phyloP scores from a whole-genome alignment of 441 rosid genomes.

The Adansonia gregorii region DNA sequence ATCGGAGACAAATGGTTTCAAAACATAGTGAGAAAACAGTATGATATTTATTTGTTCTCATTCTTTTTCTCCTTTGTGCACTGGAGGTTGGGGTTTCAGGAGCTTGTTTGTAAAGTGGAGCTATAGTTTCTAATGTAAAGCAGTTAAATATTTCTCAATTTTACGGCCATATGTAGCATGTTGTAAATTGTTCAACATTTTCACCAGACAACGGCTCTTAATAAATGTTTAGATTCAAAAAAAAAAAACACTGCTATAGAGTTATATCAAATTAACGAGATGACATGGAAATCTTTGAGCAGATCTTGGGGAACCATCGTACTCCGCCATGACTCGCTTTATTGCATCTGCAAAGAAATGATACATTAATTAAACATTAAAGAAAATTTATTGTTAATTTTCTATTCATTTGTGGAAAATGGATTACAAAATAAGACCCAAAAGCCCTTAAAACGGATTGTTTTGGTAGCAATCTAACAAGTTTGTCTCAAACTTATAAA shows the following conservation, averaged over 20 bases:
- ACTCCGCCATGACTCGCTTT: no score
- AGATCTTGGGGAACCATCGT: no score
- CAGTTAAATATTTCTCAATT: not conserved
- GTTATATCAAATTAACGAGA: no score
- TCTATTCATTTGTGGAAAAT: not conserved
- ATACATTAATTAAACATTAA: no score
- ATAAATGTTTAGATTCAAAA: no score
- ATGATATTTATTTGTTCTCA: not conserved
- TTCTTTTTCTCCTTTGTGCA: not conserved
- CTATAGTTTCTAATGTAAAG: not conserved
- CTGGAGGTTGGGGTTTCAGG: not conserved
- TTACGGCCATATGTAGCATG: not conserved
- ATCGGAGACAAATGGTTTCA: not conserved
- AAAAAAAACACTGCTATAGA: no score
- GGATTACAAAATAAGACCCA: not conserved
- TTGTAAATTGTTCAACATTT: not conserved
- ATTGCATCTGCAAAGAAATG: no score
- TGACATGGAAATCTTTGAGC: no score
- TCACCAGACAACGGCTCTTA: not conserved
- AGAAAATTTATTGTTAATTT: not conserved
- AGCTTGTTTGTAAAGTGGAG: not conserved
- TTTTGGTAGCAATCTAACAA: not conserved
- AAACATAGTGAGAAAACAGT: not conserved
- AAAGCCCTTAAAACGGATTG: not conserved
- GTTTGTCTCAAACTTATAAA: not conserved